A percentile compares a stretch with the other conserved stretches of the same genome.
Evolutionary conservation across 257 asterid species (phyloP).

Genomic region (Jacaranda copaia): DNA sequence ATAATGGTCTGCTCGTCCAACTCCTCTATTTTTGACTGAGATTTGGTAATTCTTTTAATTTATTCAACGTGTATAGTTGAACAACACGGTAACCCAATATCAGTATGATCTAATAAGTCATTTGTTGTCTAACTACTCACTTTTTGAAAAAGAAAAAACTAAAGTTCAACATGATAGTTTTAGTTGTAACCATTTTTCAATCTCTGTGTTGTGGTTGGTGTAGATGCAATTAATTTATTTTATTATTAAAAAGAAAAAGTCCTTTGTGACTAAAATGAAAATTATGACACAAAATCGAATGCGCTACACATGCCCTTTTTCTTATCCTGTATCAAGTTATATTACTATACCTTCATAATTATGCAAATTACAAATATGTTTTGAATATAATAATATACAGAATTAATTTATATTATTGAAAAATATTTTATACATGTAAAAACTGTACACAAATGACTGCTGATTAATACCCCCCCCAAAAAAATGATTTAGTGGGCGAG

Average conservation of each 20-base stretch:
- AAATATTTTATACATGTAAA: no score
- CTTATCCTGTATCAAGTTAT: no score
- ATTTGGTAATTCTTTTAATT: slow-evolving; percentile 10
- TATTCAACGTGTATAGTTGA: slow-evolving; percentile 51
- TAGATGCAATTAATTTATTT: slow-evolving; percentile 5
- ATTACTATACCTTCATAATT: no score
- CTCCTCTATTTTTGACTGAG: not conserved
- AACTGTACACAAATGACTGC: no score
- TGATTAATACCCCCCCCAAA: no score
- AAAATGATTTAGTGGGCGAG: not conserved
- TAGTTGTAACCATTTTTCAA: slow-evolving; percentile 62
- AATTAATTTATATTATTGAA: no score
- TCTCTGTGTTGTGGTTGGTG: slow-evolving; percentile 49
- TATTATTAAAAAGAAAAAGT: no score
- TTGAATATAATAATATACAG: no score
- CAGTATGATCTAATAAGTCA: slow-evolving; percentile 38
- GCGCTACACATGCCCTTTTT: no score
- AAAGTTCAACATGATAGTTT: slow-evolving; percentile 48
- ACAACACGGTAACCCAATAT: slow-evolving; percentile 45
- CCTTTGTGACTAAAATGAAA: no score
- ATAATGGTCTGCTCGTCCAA: not conserved
- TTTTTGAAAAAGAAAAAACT: slow-evolving; percentile 16
- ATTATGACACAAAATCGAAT: no score
- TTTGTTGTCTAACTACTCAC: slow-evolving; percentile 55
- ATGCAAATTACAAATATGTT: no score